These are phyloP conservation scores for Dalbergia cultrata DNA, from an alignment of 306 rosid genomes.

Conservation along the genomic window DNA sequence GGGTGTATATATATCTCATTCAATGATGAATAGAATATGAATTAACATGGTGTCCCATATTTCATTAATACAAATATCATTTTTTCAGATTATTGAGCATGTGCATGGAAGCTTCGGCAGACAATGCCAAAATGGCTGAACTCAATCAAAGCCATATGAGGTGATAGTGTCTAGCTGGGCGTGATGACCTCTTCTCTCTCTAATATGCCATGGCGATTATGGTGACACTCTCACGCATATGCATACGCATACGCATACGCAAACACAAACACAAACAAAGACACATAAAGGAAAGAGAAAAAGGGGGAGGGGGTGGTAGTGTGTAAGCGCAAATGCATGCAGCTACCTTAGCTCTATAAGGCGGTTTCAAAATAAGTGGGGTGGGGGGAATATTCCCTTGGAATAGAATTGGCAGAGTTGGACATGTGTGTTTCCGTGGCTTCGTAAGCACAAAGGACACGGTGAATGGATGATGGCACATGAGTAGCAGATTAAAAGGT, in stretches of 20 bases:
- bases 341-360: not conserved
- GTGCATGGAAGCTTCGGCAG: conserved; percentile 1
- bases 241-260: not conserved
- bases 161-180: not conserved
- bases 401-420: conserved; percentile 31
- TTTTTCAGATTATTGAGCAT: too few relatives aligned
- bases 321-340: conserved; percentile 9
- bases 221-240: too few relatives aligned
- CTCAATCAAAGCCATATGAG: not conserved
- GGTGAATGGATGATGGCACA: not conserved
- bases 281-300: not conserved
- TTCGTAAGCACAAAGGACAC: conserved; percentile 39
- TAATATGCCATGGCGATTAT: not conserved
- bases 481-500: not conserved
- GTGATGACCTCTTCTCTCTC: too few relatives aligned
- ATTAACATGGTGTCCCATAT: too few relatives aligned
- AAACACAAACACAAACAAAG: not conserved
- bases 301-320: not conserved
- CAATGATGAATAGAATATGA: too few relatives aligned
- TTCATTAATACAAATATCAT: too few relatives aligned
- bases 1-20: too few relatives aligned
- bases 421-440: conserved; percentile 33
- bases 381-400: conserved; percentile 50
- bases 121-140: conserved; percentile 40
- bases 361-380: conserved; percentile 33